phyloP scores from a whole-genome alignment of 805 yeast genomes.

The Cyberlindnera euphorbiiphila region DNA sequence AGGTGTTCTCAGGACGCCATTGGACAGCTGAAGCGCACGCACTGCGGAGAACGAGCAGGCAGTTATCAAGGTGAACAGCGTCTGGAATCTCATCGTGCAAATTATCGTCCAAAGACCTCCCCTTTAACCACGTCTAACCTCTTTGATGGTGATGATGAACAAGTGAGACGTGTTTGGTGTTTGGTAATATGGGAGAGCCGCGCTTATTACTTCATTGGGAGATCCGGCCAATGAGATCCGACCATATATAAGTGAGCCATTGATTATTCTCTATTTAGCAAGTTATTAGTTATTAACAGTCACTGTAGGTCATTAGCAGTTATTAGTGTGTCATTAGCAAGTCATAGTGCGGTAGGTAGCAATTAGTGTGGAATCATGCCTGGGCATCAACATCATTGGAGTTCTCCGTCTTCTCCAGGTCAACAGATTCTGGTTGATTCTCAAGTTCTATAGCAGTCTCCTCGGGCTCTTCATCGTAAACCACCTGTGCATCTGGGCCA shows the following conservation, averaged over 20 bases:
- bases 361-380: too few species aligned
- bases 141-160: too few species aligned
- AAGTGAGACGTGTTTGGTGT: conserved; percentile 2
- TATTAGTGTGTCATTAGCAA: too few species aligned
- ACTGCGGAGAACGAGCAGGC: conserved; percentile 13
- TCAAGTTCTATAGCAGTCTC: neutral
- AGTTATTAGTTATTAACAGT: too few species aligned
- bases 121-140: too few species aligned
- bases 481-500: conserved; percentile 12
- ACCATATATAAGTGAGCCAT: too few species aligned
- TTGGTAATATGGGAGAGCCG: neutral
- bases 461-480: conserved; percentile 13
- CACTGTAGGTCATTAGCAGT: too few species aligned
- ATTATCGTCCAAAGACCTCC: too few species aligned
- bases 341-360: too few species aligned
- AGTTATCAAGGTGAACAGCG: conserved; percentile 12
- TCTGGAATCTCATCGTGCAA: conserved; percentile 19
- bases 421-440: neutral
- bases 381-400: neutral
- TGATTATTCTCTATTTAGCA: neutral
- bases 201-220: neutral
- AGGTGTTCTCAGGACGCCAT: conserved; percentile 18
- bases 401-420: neutral
- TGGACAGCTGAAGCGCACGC: conserved; percentile 18
- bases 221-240: too few species aligned